Base-by-base conservation (phyloP, 441 rosid genomes). In the Lepidium campestre region DNA sequence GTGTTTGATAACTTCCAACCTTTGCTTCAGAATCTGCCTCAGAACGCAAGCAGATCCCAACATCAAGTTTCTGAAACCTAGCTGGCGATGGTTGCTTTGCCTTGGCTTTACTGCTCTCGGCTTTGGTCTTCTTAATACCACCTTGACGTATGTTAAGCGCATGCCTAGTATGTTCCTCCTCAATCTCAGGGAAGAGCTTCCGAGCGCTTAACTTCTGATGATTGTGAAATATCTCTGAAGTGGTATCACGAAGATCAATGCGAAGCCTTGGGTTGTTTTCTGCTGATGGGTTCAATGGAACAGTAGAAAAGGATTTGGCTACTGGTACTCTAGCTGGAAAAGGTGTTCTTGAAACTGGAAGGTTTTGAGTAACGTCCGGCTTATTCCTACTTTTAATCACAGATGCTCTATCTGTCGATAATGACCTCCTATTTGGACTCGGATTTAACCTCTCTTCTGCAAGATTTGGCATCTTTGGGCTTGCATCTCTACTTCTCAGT, bases 361-460 rank as follows among this genome's bases (percentile, higher is more conserved):
- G 91, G 63, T 75, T 84, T 46, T 88, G 96, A 36, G 72, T 54
- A 23, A 78, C 50, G 1, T 93, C 97, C 1, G 81, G 70, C 58
- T 82, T 93, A 63, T 64, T 69, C 83, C 80, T 83, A 74, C 82
- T 76, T 78, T 85, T 83, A 9, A 79, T 78, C 42, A 68, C 34
- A 46, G 93, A 77, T 68, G 84, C 99, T 80, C 96, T 84, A 29
- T 94, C 96, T 0, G 91, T 89, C 8, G 97, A 94, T 74, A 85
- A 23, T 29, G 99, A 89, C 76, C 97, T 77, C 78, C 85, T 78
- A 14, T 81, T 80, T 1, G 96, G 90, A 76, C 93, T 79, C 17
- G 85, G 75, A 40, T 69, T 71, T 19, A 67, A 23, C 63, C 79
- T 80, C 42, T 87, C 91, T 71, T 91, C 98, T 22, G 77, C 67